phyloP scores from a whole-genome alignment of 352 stramenopile genomes.

The Plasmopara muralis region DNA sequence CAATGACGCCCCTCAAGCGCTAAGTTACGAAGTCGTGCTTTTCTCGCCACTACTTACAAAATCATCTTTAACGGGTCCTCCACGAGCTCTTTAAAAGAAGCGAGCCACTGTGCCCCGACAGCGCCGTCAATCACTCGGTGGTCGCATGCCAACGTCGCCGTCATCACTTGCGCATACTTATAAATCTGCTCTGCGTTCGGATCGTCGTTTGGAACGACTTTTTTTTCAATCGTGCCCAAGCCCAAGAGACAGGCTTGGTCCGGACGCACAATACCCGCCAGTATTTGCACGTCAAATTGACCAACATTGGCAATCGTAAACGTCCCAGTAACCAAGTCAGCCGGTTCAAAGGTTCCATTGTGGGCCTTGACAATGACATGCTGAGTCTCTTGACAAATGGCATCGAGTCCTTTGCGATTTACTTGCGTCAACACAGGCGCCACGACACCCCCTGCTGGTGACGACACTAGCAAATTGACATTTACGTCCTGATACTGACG shows the following conservation, averaged over 20 bases:
- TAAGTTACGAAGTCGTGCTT: background rate
- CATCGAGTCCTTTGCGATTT: constrained; percentile 33
- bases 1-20: no score
- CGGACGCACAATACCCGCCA: constrained; percentile 90
- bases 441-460: constrained; percentile 79
- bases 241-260: constrained; percentile 92
- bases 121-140: constrained; percentile 97
- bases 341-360: constrained; percentile 30
- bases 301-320: constrained; percentile 97
- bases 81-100: constrained; percentile 94
- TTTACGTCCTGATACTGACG: constrained; percentile 93
- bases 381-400: constrained; percentile 58
- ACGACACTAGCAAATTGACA: constrained; percentile 89
- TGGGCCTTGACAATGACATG: constrained; percentile 34
- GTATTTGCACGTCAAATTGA: constrained; percentile 94
- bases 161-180: constrained; percentile 90
- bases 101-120: constrained; percentile 94
- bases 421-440: constrained; percentile 94
- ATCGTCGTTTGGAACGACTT: constrained; percentile 90
- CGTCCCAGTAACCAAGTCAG: constrained; percentile 83
- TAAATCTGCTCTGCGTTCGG: constrained; percentile 77
- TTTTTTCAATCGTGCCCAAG: constrained; percentile 92
- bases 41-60: constrained; percentile 63
- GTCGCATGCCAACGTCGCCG: constrained; percentile 95
- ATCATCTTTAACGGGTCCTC: constrained; percentile 96